Percentiles rank a stretch among this genome's conserved stretches.
These are phyloP conservation scores for Physcomitrium patens DNA, from an alignment of 225 moss, liverwort and hornwort genomes.

Conservation along the genomic window DNA sequence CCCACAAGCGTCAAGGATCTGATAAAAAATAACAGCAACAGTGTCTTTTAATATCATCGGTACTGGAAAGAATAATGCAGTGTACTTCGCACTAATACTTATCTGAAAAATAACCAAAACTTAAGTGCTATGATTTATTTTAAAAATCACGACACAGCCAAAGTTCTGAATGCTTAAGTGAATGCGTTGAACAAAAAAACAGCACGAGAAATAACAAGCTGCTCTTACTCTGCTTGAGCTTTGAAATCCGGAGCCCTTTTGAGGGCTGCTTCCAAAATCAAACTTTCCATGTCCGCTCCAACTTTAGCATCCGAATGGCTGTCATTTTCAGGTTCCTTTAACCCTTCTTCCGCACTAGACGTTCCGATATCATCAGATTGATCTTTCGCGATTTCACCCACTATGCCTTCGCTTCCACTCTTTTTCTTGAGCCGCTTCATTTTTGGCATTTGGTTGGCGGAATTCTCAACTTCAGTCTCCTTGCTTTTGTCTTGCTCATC, in stretches of 20 bases:
- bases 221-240: slow-evolving; percentile 67
- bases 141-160: background rate
- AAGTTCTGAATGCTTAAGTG: background rate
- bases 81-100: slow-evolving; percentile 1
- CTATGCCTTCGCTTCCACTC: slow-evolving; percentile 25
- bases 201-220: slow-evolving; percentile 2
- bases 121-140: background rate
- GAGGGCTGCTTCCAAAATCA: slow-evolving; percentile 51
- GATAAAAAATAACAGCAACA: slow-evolving; percentile 24
- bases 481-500: slow-evolving; percentile 27
- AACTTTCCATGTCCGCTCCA: slow-evolving; percentile 29
- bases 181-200: background rate
- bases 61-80: slow-evolving; percentile 3
- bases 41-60: slow-evolving; percentile 15
- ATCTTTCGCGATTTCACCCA: slow-evolving; percentile 32
- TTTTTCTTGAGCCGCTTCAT: slow-evolving; percentile 48
- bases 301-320: slow-evolving; percentile 25
- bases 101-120: background rate
- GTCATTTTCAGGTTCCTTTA: slow-evolving; percentile 28
- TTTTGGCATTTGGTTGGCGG: slow-evolving; percentile 16
- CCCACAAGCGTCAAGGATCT: slow-evolving; percentile 69
- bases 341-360: slow-evolving; percentile 25
- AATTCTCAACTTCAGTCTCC: slow-evolving; percentile 30
- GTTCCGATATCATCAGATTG: slow-evolving; percentile 29
- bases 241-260: slow-evolving; percentile 65